Conservation (phyloP, 495 filamentous ascomycete genomes). For the Delitschia confertaspora region DNA sequence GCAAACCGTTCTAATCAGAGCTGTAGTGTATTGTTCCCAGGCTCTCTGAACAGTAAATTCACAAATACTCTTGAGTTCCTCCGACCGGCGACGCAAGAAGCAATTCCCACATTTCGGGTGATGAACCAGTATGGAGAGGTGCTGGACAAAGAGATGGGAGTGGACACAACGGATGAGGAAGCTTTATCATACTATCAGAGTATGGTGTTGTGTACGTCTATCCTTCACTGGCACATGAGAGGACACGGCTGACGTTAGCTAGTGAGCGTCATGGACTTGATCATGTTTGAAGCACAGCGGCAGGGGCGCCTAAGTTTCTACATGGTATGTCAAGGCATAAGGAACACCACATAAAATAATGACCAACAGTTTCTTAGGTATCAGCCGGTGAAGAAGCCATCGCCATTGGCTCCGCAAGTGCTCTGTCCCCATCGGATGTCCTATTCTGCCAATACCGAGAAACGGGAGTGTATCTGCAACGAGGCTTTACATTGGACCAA, state of each 20-base stretch:
- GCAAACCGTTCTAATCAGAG: slow-evolving; percentile 6
- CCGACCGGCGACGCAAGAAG: slow-evolving; percentile 52
- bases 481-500: slow-evolving; percentile 74
- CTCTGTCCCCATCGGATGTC: slow-evolving; percentile 72
- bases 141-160: slow-evolving; percentile 56
- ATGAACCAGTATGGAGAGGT: slow-evolving; percentile 75
- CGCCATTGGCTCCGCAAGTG: slow-evolving; percentile 75
- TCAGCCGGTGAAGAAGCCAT: slow-evolving; percentile 95
- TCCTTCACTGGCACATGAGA: not conserved
- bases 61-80: slow-evolving; percentile 69
- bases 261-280: slow-evolving; percentile 85
- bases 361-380: slow-evolving; percentile 41
- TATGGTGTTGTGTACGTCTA: slow-evolving; percentile 51
- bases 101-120: slow-evolving; percentile 78
- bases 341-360: no score
- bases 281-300: slow-evolving; percentile 84
- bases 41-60: slow-evolving; percentile 91
- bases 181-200: slow-evolving; percentile 57
- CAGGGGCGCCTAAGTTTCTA: slow-evolving; percentile 88
- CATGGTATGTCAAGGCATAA: slow-evolving; percentile 70
- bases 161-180: slow-evolving; percentile 59
- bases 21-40: slow-evolving; percentile 74
- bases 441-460: slow-evolving; percentile 95
- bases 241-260: slow-evolving; percentile 1
- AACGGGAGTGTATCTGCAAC: slow-evolving; percentile 78